A percentile compares a stretch with the other conserved stretches of the same genome.
Evolutionary conservation across 345 rosid genomes (phyloP).

Genomic region (Citrus sp.): DNA sequence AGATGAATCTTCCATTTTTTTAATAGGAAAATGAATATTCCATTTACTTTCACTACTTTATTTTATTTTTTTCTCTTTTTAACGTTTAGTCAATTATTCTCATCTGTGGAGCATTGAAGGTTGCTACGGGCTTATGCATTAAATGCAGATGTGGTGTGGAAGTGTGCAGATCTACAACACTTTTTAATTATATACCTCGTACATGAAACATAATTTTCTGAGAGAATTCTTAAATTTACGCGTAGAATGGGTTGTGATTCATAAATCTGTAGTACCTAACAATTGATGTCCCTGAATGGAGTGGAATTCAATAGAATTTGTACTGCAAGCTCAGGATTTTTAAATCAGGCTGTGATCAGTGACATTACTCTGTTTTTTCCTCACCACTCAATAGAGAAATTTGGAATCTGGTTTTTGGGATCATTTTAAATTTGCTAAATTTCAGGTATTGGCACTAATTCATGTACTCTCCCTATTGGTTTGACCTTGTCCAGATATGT

Average conservation of each 20-base stretch:
- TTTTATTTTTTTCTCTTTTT: not conserved
- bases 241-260: not conserved
- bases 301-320: not conserved
- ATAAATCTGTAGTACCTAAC: not conserved
- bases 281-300: not conserved
- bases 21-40: not conserved
- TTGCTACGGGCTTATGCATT: not conserved
- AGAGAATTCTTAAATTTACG: not conserved
- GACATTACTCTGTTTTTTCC: not conserved
- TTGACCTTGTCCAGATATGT: conserved; percentile 47
- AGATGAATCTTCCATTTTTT: not conserved
- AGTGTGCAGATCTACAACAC: not conserved
- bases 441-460: not conserved
- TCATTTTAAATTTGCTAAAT: not conserved
- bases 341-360: not conserved
- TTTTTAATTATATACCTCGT: not conserved
- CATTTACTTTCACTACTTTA: not conserved
- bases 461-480: not conserved
- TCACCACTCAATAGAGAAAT: not conserved
- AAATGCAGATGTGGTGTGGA: not conserved
- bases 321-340: not conserved
- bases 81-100: not conserved
- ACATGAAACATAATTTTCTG: not conserved
- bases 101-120: not conserved
- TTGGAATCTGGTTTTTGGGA: not conserved